Conservation (phyloP, 306 rosid genomes). For the Prunus kanzakura region DNA sequence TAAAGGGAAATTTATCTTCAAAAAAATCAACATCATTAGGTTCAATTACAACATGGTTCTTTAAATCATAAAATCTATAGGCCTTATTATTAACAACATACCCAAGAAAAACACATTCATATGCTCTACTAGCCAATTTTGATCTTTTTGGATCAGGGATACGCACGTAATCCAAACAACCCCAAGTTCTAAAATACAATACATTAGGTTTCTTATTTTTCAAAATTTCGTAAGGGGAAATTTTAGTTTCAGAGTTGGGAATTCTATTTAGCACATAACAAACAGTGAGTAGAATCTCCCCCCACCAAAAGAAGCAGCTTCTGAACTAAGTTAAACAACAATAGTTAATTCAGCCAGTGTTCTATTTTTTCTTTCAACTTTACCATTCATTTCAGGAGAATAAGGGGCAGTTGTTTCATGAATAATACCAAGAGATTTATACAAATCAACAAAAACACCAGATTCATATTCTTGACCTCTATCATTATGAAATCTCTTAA, state of each 20-base stretch:
- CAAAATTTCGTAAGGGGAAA: not conserved
- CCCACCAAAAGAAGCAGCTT: not conserved
- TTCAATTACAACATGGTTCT: not conserved
- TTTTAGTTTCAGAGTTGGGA: not conserved
- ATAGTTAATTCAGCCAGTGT: not conserved
- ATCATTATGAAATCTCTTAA: too few species aligned
- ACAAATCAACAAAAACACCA: too few species aligned
- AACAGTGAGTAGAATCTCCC: not conserved
- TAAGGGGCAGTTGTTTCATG: not conserved
- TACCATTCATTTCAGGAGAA: not conserved
- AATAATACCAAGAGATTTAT: not conserved
- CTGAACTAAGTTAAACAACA: not conserved
- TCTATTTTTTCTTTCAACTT: conserved; percentile 1
- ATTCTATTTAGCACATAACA: not conserved
- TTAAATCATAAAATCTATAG: not conserved
- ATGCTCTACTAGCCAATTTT: not conserved
- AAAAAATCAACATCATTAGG: not conserved
- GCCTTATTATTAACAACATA: not conserved
- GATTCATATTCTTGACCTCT: too few species aligned
- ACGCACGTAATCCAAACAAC: not conserved
- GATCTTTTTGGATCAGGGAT: not conserved
- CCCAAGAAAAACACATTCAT: conserved; percentile 7
- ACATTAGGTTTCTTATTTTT: conserved; percentile 4
- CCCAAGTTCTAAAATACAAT: not conserved
- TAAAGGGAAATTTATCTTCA: not conserved